phyloP scores from a whole-genome alignment of 768 basidiomycete genomes.

The Mycena vitilis region DNA sequence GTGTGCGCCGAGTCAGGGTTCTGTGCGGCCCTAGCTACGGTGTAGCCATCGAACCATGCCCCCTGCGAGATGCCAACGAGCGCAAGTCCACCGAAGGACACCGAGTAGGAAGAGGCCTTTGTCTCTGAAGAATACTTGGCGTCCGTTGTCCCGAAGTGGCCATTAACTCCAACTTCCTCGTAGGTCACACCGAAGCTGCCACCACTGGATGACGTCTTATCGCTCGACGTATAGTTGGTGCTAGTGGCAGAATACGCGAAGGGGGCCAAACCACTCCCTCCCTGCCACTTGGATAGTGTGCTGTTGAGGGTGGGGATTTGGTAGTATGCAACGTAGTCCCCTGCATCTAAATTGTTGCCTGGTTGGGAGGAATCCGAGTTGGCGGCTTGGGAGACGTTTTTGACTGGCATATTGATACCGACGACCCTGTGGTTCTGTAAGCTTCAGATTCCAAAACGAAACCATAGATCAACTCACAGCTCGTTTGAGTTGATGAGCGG shows the following conservation, averaged over 20 bases:
- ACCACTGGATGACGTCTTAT: neutral
- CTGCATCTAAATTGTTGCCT: neutral
- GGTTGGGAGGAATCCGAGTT: neutral
- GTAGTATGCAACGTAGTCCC: conserved; percentile 3
- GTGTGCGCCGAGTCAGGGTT: conserved; percentile 1
- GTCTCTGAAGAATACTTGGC: neutral
- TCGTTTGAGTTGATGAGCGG: neutral
- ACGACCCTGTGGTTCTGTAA: neutral
- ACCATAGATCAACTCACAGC: neutral
- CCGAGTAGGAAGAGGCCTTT: neutral
- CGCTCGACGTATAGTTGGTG: neutral
- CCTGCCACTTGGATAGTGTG: conserved; percentile 3
- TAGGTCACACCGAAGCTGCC: neutral
- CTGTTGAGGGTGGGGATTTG: conserved; percentile 6
- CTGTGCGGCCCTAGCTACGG: neutral
- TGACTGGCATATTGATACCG: conserved; percentile 11
- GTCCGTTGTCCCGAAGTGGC: neutral
- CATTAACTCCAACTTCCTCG: neutral
- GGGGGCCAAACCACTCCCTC: neutral
- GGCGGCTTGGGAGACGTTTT: neutral
- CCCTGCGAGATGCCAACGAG: conserved; percentile 7
- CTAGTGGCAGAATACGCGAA: neutral
- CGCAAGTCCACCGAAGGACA: conserved; percentile 4
- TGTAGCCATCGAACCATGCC: conserved; percentile 14
- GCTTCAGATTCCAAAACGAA: neutral